A percentile compares a stretch with the other conserved stretches of the same genome.
Conservation (phyloP, 306 rosid species). For the apple (Malus domestica) region ASM211411v1 NC_041802.1:28006501-28007000, state of each 20-base stretch:
- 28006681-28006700: conserved; percentile 85
- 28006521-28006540: conserved; percentile 86
- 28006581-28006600: neutral
- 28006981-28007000: neutral
- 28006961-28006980: neutral
- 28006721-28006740: conserved; percentile 43
- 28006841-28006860: conserved; percentile 98
- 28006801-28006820: conserved; percentile 15
- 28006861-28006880: conserved; percentile 95
- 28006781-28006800: neutral
- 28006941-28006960: neutral
- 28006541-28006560: conserved; percentile 78
- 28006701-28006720: conserved; percentile 80
- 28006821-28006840: conserved; percentile 85
- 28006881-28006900: conserved; percentile 96
- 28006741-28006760: neutral
- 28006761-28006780: neutral
- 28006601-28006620: neutral
- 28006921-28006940: conserved; percentile 73
- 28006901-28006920: conserved; percentile 98
- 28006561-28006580: conserved; percentile 39
- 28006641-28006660: conserved; percentile 31
- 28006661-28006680: conserved; percentile 86
- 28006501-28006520: conserved; percentile 91
- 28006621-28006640: neutral